Base-by-base conservation (phyloP, 805 yeast genomes). In the Jamesozyma rosinii region DNA sequence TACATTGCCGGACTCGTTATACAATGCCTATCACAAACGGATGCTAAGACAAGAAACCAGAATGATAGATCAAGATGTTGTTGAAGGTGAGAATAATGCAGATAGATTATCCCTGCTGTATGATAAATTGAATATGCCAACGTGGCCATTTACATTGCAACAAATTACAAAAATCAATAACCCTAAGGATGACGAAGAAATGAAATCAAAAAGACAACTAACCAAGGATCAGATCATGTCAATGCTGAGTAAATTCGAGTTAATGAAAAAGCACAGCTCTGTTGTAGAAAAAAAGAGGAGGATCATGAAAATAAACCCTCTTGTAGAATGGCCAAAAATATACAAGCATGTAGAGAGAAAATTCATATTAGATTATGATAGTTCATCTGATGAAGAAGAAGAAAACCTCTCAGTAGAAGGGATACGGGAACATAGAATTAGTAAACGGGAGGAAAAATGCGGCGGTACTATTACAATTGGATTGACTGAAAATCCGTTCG, bases 11-110 rank as follows among this genome's bases (percentile, higher is more conserved):
- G 82, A 77, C 55, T 50, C 56, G 0, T 17, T 65, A 13, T 79
- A 66, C 55, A 52, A 58, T 26, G 47, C 64, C 13, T 75, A 70
- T 51, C 89, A 83, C 60, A 69, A 70, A 35, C 68, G 74, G 33
- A 75, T 81, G 77, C 75, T 73, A 48, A 74, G 74, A 43, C 80
- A 79, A 41, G 95, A 84, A 58, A 72, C 71, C 45, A 69, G 75
- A 37, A 77, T 81, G 74, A 64, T 72, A 1, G 89, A 83, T 49
- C 65, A 74, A 21, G 73, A 69, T 39, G 29, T 51, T 6, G 36
- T 44, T 1, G 69, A 72, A 43, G 66, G 78, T 36, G 63, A 72
- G 38, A 58, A 66, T 8, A 90, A 82, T 52, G 75, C 77, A 26
- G 86, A 80, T 42, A 71, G 69, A 26, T 50, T 71, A 27, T 42